Evolutionary conservation across 2,329 filamentous ascomycete genomes (phyloP).

Genomic region (Fusarium oxysporum): DNA sequence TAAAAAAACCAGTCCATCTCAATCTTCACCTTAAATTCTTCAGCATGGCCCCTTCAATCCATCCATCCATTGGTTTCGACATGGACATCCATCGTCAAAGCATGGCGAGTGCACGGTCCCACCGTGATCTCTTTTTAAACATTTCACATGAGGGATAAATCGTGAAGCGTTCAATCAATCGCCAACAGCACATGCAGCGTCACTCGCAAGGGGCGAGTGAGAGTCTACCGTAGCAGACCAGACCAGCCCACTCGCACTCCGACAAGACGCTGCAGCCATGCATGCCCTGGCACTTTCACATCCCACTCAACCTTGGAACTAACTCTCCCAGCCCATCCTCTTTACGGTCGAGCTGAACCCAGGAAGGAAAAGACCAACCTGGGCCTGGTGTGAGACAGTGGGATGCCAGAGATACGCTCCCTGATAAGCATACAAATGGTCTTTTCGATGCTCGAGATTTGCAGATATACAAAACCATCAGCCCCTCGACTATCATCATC

Average conservation of each 20-base stretch:
- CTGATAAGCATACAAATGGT: slow-evolving; percentile 29
- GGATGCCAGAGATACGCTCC: slow-evolving; percentile 9
- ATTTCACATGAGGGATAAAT: slow-evolving; percentile 30
- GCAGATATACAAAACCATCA: background rate
- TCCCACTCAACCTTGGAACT: slow-evolving; percentile 36
- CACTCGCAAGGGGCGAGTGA: background rate
- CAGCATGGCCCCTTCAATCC: background rate
- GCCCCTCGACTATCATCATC: background rate
- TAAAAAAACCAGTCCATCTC: slow-evolving; percentile 42
- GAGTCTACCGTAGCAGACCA: background rate
- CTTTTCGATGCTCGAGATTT: background rate
- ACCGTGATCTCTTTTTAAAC: slow-evolving; percentile 13
- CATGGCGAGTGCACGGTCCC: slow-evolving; percentile 23
- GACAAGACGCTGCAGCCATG: slow-evolving; percentile 33
- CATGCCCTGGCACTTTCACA: slow-evolving; percentile 27
- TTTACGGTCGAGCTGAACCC: slow-evolving; percentile 24
- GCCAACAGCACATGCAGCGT: background rate
- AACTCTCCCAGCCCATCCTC: slow-evolving; percentile 25
- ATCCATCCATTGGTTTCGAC: background rate
- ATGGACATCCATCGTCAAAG: background rate
- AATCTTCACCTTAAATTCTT: slow-evolving; percentile 36
- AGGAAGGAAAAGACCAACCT: background rate
- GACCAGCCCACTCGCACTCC: slow-evolving; percentile 27
- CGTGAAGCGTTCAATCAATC: background rate
- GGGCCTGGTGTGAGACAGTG: slow-evolving; percentile 8